Base-by-base conservation (phyloP, 441 rosid species). In the Erodium texanum region DNA sequence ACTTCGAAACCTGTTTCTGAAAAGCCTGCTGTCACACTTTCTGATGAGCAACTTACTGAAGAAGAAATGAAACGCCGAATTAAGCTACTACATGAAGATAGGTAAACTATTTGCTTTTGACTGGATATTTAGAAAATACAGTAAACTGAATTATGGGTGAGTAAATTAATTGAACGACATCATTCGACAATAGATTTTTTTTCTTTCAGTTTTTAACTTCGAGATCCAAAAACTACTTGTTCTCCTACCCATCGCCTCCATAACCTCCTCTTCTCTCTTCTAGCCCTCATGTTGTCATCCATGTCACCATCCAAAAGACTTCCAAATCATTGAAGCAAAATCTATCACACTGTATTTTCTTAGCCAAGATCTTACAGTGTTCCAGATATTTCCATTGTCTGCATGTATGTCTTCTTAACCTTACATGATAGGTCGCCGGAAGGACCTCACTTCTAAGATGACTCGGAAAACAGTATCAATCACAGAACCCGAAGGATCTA, bases 51-150 rank as follows among this genome's bases (percentile, higher is more conserved):
- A 70, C 70, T 74, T 58, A 74, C 68, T 32, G 70, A 65, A 38
- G 62, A 62, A 43, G 77, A 74, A 62, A 59, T 74, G 66, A 72
- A 74, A 62, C 70, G 70, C 63, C 73, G 77, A 7, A 74, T 74
- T 58, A 74, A 74, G 69, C 70, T 74, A 24, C 63, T 74, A 61
- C 71, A 68, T 58, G 77, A 74, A 54, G 54, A 69, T 50, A 74
- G 77, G 77, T 74, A 65, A 48, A 24, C 24, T 11, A 24, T 19
- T 61, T 69, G 24, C 23, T n/a, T 29, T n/a, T 34, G 29, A 4
- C 15, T 11, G 20, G 70, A 69, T 22, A 58, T 43, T 11, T 43
- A 14, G 50, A 11, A 43, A 41, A 41, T 41, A 41, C 3, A 41
- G 48, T 8, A 41, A 7, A 41, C 11, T 41, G 48, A 12, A 2